Percentiles rank a stretch among this genome's conserved stretches.
These are phyloP conservation scores for Ramaria rubella DNA, from an alignment of 768 basidiomycete species.

Conservation along the genomic window DNA sequence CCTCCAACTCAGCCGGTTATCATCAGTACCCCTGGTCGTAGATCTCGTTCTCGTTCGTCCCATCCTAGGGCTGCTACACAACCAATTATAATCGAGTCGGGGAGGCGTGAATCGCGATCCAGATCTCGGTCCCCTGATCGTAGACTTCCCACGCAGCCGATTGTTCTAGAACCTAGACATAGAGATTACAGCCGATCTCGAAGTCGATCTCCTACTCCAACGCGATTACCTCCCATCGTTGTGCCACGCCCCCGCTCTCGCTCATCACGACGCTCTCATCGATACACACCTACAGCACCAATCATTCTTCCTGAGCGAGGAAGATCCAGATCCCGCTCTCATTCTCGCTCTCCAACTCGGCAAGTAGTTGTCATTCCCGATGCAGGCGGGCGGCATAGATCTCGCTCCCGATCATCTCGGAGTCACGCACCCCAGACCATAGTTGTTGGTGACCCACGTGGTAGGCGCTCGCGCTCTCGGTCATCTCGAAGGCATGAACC, in stretches of 20 bases:
- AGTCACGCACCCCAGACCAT: background rate
- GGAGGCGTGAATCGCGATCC: background rate
- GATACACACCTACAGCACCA: background rate
- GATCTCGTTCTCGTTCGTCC: background rate
- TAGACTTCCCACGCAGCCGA: background rate
- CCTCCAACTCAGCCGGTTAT: background rate
- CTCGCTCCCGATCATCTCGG: background rate
- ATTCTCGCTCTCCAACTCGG: background rate
- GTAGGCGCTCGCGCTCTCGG: background rate
- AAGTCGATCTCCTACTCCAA: background rate
- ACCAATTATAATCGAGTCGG: background rate
- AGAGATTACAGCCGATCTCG: too few relatives aligned
- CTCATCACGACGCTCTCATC: background rate
- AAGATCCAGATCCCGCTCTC: background rate
- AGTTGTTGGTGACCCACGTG: slow-evolving; percentile 1
- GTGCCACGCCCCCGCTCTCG: background rate
- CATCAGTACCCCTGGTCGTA: background rate
- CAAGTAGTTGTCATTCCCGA: background rate
- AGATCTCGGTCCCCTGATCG: background rate
- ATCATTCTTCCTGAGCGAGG: background rate
- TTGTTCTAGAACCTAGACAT: background rate
- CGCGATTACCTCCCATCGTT: background rate
- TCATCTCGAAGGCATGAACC: background rate
- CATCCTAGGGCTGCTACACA: background rate
- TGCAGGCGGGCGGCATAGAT: background rate